Base-by-base conservation (phyloP, 805 yeast genomes). In the Lachancea quebecensis region DNA sequence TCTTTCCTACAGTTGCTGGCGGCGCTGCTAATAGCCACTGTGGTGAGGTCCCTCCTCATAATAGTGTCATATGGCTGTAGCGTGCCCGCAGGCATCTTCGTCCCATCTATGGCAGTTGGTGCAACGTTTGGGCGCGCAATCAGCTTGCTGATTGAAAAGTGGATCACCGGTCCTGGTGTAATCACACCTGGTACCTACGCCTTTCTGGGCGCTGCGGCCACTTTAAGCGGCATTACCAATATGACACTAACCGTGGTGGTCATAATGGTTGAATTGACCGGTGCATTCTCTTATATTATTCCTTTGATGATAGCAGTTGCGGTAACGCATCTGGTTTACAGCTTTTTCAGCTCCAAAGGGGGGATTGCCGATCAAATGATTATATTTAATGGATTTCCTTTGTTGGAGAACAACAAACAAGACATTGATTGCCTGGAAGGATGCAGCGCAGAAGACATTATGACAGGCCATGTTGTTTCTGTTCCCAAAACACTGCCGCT, bases 331-430 rank as follows among this genome's bases (percentile, higher is more conserved):
- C 67, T 80, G 32, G 79, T 93, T n/a, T 78, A 79, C 53, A 93
- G 85, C 48, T 71, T 68, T 45, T 81, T 83, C 71, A 95, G 95
- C 2, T 70, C 75, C 18, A 52, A 53, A 8, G 86, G 84, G 10
- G 99, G 98, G 1, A 91, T 93, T 49, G 96, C 99, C 0, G 99
- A 93, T 60, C 95, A 88, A 64, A 90, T 90, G 86, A 89, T 95
- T 50, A 68, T 71, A 34, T 85, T 86, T 56, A 90, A 89, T 65
- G 96, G 96, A 0, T 72, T 86, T 39, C 99, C 99, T 0, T 78
- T 78, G 47, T 73, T 91, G 25, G 68, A 64, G 62, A 89, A 78
- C 58, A 69, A 79, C 10, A 83, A 83, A 55, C 90, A 82, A 50
- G 87, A 82, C 38, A 79, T 75, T 49, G 68, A 67, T 14, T 80